These are phyloP conservation scores for Phialocephala sp. DNA, from an alignment of 2,329 filamentous ascomycete genomes.

Conservation along the genomic window DNA sequence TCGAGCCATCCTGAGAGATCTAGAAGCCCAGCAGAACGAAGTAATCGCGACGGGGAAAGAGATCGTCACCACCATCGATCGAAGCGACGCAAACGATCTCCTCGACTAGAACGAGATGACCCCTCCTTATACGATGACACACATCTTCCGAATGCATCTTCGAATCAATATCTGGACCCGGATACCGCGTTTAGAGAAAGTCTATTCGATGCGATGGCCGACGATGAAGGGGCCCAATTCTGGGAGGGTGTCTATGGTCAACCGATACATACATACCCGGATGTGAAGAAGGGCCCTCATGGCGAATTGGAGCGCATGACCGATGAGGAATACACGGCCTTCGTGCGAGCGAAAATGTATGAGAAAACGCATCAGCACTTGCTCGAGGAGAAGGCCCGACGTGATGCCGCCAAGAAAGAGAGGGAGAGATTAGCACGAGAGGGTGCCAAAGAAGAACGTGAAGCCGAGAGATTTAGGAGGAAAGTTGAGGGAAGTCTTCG, in stretches of 20 bases:
- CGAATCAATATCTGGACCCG: constrained; percentile 58
- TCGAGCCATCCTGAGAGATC: constrained; percentile 21
- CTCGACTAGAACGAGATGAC: constrained; percentile 40
- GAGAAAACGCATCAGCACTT: constrained; percentile 89
- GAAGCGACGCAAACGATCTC: constrained; percentile 34
- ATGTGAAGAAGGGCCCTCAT: constrained; percentile 49
- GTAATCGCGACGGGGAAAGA: constrained; percentile 19
- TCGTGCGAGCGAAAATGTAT: constrained; percentile 92
- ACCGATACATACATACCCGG: constrained; percentile 81
- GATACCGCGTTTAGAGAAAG: constrained; percentile 88
- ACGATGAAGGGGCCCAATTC: constrained; percentile 93
- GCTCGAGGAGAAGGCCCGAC: constrained; percentile 73
- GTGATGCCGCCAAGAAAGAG: constrained; percentile 59
- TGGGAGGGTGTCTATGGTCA: constrained; percentile 98
- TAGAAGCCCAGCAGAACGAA: constrained; percentile 20
- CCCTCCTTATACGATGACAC: constrained; percentile 47
- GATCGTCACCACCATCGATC: constrained; percentile 36
- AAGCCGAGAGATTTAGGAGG: constrained; percentile 55
- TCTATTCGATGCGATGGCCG: constrained; percentile 94
- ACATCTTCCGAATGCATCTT: constrained; percentile 46
- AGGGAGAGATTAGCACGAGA: constrained; percentile 49
- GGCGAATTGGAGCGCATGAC: constrained; percentile 81
- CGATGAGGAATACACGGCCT: constrained; percentile 88
- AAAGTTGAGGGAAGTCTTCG: constrained; percentile 74
- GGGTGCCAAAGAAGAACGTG: constrained; percentile 47